phyloP scores from a whole-genome alignment of 768 basidiomycete species.

The Amanita fuliginea region DNA sequence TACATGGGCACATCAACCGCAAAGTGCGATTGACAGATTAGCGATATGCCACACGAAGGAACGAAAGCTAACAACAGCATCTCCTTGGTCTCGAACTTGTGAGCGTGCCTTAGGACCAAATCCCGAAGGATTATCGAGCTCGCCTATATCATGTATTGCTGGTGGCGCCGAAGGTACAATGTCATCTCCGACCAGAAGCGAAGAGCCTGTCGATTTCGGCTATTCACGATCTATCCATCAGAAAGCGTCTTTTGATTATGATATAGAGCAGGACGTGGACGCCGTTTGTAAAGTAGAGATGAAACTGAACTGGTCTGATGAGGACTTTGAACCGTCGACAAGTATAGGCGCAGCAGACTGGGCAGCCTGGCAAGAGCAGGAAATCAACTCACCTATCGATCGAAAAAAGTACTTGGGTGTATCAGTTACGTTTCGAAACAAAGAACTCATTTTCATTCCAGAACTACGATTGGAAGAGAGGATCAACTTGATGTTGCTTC shows the following conservation, averaged over 20 bases:
- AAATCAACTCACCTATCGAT: neutral
- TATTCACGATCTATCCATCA: conserved; percentile 2
- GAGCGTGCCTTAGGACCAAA: neutral
- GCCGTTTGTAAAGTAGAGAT: neutral
- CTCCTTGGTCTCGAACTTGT: neutral
- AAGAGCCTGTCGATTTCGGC: neutral
- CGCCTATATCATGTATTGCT: neutral
- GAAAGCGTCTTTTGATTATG: neutral
- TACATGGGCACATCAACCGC: conserved; percentile 67
- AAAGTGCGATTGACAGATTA: neutral
- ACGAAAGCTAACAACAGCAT: neutral
- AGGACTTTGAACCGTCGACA: neutral
- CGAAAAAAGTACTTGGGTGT: neutral
- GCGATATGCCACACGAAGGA: neutral
- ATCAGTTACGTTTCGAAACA: neutral
- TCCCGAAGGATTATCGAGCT: neutral
- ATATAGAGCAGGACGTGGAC: neutral
- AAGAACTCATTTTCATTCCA: neutral
- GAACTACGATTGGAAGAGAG: conserved; percentile 13
- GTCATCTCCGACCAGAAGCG: conserved; percentile 3
- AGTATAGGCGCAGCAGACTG: neutral
- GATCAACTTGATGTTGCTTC: neutral
- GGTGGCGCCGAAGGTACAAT: conserved; percentile 6
- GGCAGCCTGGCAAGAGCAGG: conserved; percentile 1
- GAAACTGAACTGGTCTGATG: conserved; percentile 5